Percentiles rank a stretch among this genome's conserved stretches.
These are phyloP conservation scores for Trichoderma endophyticum DNA, from an alignment of 2,329 filamentous ascomycete species.

Conservation along the genomic window DNA sequence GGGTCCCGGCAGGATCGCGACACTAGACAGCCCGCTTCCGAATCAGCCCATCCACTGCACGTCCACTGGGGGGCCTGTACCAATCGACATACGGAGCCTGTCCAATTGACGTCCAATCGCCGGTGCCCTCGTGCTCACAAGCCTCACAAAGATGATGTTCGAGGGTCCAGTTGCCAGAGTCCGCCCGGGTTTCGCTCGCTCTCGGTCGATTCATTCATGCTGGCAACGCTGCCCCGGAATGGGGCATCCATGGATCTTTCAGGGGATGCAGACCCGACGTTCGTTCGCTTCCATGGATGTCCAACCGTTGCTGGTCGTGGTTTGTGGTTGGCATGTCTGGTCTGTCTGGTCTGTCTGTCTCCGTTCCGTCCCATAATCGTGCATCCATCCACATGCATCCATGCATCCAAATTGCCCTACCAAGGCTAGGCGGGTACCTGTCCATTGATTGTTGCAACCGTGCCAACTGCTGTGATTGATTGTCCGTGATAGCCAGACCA, in stretches of 20 bases:
- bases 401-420: background rate
- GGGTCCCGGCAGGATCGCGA: slow-evolving; percentile 8
- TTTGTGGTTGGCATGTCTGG: background rate
- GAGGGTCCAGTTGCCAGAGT: background rate
- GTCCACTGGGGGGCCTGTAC: background rate
- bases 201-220: background rate
- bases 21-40: slow-evolving; percentile 5
- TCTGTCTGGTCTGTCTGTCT: background rate
- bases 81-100: too few relatives aligned
- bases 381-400: background rate
- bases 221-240: background rate
- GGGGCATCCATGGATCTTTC: background rate
- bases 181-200: background rate
- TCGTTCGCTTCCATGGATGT: background rate
- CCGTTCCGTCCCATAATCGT: background rate
- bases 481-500: background rate
- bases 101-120: background rate
- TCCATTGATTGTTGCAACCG: slow-evolving; percentile 4
- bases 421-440: background rate
- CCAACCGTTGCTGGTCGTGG: background rate
- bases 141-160: background rate
- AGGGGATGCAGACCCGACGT: background rate
- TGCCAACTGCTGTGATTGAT: background rate
- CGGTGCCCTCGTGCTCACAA: slow-evolving; percentile 1
- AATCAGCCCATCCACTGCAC: background rate